Evolutionary conservation across 1,139 yeast species (phyloP).

Genomic region (Magnusiomyces ingens): DNA sequence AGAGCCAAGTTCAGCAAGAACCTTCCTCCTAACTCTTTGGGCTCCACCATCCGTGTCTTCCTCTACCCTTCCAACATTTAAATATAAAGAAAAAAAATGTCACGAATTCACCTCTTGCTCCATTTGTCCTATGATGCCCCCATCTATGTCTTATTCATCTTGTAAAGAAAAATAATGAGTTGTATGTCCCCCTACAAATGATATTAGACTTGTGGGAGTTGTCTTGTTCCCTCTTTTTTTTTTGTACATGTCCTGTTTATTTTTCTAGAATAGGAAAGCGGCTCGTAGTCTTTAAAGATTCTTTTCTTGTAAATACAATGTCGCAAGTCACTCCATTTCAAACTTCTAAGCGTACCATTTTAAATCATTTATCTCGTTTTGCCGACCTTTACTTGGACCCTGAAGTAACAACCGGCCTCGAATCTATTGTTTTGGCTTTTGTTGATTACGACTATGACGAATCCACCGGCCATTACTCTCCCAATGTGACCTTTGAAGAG

Average conservation of each 20-base stretch:
- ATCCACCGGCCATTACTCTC: neutral
- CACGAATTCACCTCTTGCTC: neutral
- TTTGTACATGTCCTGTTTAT: too few species aligned
- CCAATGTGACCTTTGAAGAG: neutral
- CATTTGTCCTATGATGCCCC: neutral
- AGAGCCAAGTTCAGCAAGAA: conserved; percentile 99
- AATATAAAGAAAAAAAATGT: conserved; percentile 25
- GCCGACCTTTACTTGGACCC: neutral
- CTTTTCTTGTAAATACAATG: too few species aligned
- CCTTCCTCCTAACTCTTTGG: conserved; percentile 99
- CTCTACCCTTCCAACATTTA: conserved; percentile 99
- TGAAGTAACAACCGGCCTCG: neutral
- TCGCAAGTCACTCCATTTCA: neutral
- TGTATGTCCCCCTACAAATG: neutral
- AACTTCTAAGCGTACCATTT: neutral
- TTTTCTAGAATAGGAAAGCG: too few species aligned
- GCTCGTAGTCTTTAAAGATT: too few species aligned
- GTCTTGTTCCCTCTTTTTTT: too few species aligned
- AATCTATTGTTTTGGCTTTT: neutral
- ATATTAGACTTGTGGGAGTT: too few species aligned
- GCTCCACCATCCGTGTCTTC: conserved; percentile 99
- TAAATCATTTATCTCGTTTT: neutral
- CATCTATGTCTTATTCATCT: conserved; percentile 1
- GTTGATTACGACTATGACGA: neutral
- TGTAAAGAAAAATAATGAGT: conserved; percentile 5